Evolutionary conservation across 805 yeast genomes (phyloP).

Genomic region (Sungouiozyma intestinalis): DNA sequence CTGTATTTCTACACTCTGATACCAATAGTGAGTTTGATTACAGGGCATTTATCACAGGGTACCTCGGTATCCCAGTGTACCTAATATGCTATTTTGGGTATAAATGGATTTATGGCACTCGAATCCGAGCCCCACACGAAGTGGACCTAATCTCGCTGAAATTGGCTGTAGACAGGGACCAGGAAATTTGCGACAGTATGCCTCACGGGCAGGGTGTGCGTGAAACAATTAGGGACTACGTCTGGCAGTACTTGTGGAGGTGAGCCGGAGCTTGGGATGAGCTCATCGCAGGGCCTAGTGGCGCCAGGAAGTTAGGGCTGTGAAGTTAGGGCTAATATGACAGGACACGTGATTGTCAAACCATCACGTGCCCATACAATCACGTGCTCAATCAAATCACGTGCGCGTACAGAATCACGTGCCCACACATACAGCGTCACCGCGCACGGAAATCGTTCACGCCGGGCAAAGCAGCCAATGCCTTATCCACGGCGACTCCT

Average conservation of each 20-base stretch:
- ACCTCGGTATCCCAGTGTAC: slow-evolving; percentile 54
- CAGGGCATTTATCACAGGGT: slow-evolving; percentile 63
- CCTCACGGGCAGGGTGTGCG: background rate
- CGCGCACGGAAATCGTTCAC: too few species aligned
- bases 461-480: too few species aligned
- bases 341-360: too few species aligned
- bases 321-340: background rate
- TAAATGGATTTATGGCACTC: slow-evolving; percentile 42
- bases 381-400: too few species aligned
- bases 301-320: too few species aligned
- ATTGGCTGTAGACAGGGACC: slow-evolving; percentile 19
- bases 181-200: slow-evolving; percentile 3
- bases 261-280: too few species aligned
- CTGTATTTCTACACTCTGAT: slow-evolving; percentile 46
- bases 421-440: too few species aligned
- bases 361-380: background rate
- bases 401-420: too few species aligned
- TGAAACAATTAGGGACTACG: background rate
- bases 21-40: slow-evolving; percentile 39
- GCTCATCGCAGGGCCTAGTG: too few species aligned
- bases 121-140: slow-evolving; percentile 38
- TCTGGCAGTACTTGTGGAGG: background rate
- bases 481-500: too few species aligned
- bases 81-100: slow-evolving; percentile 44
- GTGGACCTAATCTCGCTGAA: slow-evolving; percentile 35